phyloP scores from a whole-genome alignment of 73 alveolate species.

The Uronychia binucleata region DNA sequence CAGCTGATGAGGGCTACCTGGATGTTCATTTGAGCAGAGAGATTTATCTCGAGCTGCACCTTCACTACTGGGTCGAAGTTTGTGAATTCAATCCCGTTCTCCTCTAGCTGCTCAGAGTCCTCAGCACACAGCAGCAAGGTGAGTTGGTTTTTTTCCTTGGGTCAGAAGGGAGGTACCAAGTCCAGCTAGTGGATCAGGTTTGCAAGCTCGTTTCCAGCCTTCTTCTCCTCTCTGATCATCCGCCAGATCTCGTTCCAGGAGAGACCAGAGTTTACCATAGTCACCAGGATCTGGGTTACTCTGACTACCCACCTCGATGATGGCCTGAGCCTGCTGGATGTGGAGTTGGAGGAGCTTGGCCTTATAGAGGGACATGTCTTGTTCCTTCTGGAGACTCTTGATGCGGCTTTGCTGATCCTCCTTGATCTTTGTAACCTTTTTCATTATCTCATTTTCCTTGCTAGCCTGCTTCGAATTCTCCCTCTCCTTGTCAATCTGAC shows the following conservation, averaged over 20 bases:
- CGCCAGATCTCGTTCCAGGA: constrained; percentile 83
- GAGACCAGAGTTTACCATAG: constrained; percentile 72
- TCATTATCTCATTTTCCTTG: constrained; percentile 66
- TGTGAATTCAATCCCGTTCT: constrained; percentile 15
- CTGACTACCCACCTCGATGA: constrained; percentile 42
- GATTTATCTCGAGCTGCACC: constrained; percentile 65
- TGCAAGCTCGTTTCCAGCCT: constrained; percentile 88
- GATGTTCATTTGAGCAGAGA: constrained; percentile 80
- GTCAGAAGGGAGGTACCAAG: constrained; percentile 9
- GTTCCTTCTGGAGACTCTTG: constrained; percentile 70
- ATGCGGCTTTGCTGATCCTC: constrained; percentile 82
- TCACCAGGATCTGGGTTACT: constrained; percentile 28
- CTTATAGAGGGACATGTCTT: constrained; percentile 70
- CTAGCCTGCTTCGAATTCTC: constrained; percentile 44
- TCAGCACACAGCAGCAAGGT: constrained; percentile 63
- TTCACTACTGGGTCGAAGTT: constrained; percentile 47
- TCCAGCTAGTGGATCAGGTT: constrained; percentile 68
- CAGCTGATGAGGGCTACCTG: not conserved
- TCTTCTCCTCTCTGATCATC: constrained; percentile 85
- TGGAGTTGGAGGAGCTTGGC: constrained; percentile 78
- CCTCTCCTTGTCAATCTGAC: constrained; percentile 65
- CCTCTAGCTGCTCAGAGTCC: constrained; percentile 38
- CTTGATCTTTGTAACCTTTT: constrained; percentile 79
- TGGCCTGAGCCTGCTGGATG: constrained; percentile 70
- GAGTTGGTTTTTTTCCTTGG: constrained; percentile 58